Percentiles rank a stretch among this genome's conserved stretches.
phyloP scores from a whole-genome alignment of 2,329 filamentous ascomycete genomes.

The Beauveria sp. region DNA sequence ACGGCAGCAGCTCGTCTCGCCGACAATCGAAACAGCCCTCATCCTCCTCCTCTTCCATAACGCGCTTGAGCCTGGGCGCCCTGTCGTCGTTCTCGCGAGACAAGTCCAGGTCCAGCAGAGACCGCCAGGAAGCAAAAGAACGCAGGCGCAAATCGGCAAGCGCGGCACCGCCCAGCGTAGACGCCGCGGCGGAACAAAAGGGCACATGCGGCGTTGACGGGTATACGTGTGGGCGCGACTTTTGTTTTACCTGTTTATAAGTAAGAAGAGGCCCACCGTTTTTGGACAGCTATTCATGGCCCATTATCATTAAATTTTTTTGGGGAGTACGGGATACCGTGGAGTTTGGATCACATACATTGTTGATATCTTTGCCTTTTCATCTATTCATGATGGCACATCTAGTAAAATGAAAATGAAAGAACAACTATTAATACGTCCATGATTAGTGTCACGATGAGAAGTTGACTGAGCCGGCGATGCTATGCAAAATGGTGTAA shows the following conservation, averaged over 20 bases:
- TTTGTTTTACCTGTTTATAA: conserved; percentile 51
- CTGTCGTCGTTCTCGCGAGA: conserved; percentile 3
- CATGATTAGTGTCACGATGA: background rate
- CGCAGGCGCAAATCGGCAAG: conserved; percentile 2
- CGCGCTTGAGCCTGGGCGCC: conserved; percentile 2
- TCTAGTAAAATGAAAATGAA: background rate
- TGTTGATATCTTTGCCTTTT: background rate
- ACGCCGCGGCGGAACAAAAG: conserved; percentile 26
- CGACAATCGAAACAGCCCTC: background rate
- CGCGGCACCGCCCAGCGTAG: background rate
- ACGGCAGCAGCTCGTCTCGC: background rate
- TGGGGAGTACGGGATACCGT: background rate
- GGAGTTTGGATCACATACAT: conserved; percentile 5
- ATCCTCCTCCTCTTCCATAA: background rate
- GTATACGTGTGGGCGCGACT: conserved; percentile 47
- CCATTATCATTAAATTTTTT: background rate
- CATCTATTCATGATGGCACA: background rate
- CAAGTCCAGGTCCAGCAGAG: background rate
- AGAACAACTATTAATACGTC: background rate
- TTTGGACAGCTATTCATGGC: background rate
- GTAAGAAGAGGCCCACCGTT: background rate
- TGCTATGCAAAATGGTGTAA: background rate
- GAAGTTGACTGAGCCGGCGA: background rate
- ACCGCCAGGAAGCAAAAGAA: conserved; percentile 6
- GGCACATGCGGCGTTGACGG: conserved; percentile 47